Evolutionary conservation across 768 basidiomycete species (phyloP).

Genomic region (Cystofilobasidium bisporidii): DNA sequence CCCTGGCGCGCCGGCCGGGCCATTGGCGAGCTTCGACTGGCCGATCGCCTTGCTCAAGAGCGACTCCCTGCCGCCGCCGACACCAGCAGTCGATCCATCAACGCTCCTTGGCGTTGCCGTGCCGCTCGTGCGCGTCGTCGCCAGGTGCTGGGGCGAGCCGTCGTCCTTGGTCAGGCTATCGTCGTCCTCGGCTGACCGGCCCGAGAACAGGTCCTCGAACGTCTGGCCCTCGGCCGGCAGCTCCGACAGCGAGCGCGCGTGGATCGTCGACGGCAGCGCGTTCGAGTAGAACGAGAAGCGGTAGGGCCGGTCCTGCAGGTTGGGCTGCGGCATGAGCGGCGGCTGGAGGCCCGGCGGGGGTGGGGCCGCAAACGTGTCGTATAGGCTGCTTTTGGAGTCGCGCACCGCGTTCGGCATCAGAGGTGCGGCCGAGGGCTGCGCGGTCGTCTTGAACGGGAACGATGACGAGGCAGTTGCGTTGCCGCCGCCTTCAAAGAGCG

Average conservation of each 20-base stretch:
- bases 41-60: constrained; percentile 30
- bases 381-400: constrained; percentile 32
- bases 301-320: constrained; percentile 72
- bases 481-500: constrained; percentile 64
- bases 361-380: constrained; percentile 14
- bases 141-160: constrained; percentile 68
- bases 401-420: constrained; percentile 34
- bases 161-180: constrained; percentile 38
- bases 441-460: constrained; percentile 2
- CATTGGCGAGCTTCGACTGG: constrained; percentile 17
- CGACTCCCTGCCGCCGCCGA: constrained; percentile 25
- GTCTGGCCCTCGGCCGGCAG: constrained; percentile 86
- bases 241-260: constrained; percentile 83
- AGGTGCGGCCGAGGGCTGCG: background rate
- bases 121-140: constrained; percentile 71
- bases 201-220: constrained; percentile 77
- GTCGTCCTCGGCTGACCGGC: constrained; percentile 30
- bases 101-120: constrained; percentile 23
- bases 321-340: constrained; percentile 28
- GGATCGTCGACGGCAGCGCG: constrained; percentile 79
- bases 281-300: constrained; percentile 99
- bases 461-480: background rate
- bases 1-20: constrained; percentile 12
- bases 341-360: constrained; percentile 25
- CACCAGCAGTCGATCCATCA: constrained; percentile 24